Evolutionary conservation across 1,284 basidiomycete genomes (phyloP).

Genomic region (Xerocomus minutiporus): DNA sequence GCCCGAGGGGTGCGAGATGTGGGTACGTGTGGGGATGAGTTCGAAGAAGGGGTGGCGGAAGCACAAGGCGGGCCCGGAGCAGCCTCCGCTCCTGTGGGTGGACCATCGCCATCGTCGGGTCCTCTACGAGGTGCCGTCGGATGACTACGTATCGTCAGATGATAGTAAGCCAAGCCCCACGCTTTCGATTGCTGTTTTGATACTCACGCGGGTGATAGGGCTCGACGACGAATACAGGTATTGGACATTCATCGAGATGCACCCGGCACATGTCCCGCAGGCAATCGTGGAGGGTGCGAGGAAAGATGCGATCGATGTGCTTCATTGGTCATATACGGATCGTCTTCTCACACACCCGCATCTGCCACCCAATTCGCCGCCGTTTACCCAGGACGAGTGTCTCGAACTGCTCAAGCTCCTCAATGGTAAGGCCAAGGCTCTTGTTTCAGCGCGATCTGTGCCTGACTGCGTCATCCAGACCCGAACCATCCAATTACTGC

Average conservation of each 20-base stretch:
- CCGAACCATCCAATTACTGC: conserved; percentile 36
- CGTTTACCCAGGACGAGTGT: conserved; percentile 70
- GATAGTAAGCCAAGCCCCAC: conserved; percentile 46
- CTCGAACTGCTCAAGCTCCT: conserved; percentile 64
- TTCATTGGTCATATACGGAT: conserved; percentile 76
- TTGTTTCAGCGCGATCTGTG: conserved; percentile 8
- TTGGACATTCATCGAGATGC: conserved; percentile 70
- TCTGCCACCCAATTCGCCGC: conserved; percentile 42
- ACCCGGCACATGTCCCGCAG: conserved; percentile 62
- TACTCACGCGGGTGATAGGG: conserved; percentile 35
- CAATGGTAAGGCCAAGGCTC: conserved; percentile 37
- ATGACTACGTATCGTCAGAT: conserved; percentile 37
- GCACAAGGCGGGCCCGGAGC: conserved; percentile 32
- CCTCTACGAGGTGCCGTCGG: conserved; percentile 41
- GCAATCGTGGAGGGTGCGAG: conserved; percentile 43
- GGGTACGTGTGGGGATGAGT: conserved; percentile 36
- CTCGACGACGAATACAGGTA: conserved; percentile 70
- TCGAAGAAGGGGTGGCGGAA: conserved; percentile 28
- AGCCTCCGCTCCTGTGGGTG: conserved; percentile 55
- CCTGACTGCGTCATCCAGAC: conserved; percentile 24
- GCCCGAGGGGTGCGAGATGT: conserved; percentile 50
- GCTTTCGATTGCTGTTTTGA: conserved; percentile 1
- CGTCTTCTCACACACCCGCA: conserved; percentile 58
- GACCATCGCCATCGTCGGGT: conserved; percentile 57
- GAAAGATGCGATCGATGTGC: conserved; percentile 61